Conservation (phyloP, 148 eudicot genomes). For the Linanthus parryae region DNA sequence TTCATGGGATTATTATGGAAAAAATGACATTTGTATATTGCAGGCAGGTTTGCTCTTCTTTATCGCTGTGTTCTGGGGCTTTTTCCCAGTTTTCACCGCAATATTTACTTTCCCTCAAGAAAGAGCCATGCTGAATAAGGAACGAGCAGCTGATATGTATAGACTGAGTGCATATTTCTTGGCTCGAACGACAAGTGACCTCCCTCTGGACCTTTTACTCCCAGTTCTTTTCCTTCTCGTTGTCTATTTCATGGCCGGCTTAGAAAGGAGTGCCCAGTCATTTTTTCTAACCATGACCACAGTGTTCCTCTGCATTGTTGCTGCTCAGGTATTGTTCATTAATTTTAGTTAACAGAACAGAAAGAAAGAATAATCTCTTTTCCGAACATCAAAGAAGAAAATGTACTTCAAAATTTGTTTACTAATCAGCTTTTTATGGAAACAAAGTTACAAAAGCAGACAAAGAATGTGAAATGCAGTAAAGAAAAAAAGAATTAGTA, state of each 20-base stretch:
- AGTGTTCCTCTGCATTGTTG: conserved; percentile 24
- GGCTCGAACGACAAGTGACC: conserved; percentile 65
- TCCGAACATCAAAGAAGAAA: too few relatives aligned
- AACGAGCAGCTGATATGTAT: conserved; percentile 69
- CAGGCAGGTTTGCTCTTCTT: conserved; percentile 71
- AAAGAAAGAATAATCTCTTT: too few relatives aligned
- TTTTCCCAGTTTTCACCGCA: conserved; percentile 67
- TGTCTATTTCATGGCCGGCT: conserved; percentile 75
- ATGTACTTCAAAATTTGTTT: too few relatives aligned
- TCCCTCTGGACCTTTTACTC: conserved; percentile 60
- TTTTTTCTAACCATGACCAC: conserved; percentile 33
- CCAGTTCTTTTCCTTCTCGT: conserved; percentile 52
- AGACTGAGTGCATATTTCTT: conserved; percentile 61
- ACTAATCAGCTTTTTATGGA: too few relatives aligned
- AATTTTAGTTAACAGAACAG: too few relatives aligned
- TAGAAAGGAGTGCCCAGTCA: conserved; percentile 27
- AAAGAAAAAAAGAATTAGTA: too few relatives aligned
- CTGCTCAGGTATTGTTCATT: conserved; percentile 37
- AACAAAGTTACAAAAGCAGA: too few relatives aligned
- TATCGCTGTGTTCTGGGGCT: conserved; percentile 65
- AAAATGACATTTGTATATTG: conserved; percentile 2
- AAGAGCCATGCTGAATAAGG: conserved; percentile 63
- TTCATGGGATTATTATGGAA: too few relatives aligned
- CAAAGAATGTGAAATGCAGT: too few relatives aligned
- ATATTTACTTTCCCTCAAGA: conserved; percentile 81